These are phyloP conservation scores for Pascua guehoae DNA, from an alignment of 1,284 basidiomycete genomes.

Conservation along the genomic window DNA sequence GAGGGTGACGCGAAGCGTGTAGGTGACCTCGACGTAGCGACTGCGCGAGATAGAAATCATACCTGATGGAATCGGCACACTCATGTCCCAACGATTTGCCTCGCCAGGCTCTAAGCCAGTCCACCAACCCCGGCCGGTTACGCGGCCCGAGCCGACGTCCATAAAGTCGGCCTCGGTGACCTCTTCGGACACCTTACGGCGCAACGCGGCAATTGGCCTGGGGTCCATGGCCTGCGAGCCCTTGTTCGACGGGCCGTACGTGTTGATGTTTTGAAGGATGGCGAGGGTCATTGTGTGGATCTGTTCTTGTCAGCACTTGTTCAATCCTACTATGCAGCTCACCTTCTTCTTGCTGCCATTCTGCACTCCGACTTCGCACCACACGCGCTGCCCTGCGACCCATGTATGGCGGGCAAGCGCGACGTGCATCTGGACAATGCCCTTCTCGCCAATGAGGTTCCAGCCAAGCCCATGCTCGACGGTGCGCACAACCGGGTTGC, in stretches of 20 bases:
- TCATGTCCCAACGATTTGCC: constrained; percentile 57
- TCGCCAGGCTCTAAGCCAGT: constrained; percentile 67
- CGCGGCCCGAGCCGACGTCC: constrained; percentile 61
- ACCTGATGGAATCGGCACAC: constrained; percentile 65
- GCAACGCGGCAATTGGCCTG: constrained; percentile 49
- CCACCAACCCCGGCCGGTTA: constrained; percentile 85
- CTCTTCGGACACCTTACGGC: constrained; percentile 59
- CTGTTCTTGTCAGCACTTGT: constrained; percentile 18
- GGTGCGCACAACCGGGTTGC: constrained; percentile 61
- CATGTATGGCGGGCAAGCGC: constrained; percentile 71
- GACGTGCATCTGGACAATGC: constrained; percentile 69
- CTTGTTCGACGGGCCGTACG: constrained; percentile 58
- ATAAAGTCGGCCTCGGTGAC: constrained; percentile 58
- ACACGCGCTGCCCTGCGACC: constrained; percentile 81
- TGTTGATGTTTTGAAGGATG: constrained; percentile 67
- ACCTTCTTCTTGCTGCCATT: constrained; percentile 71
- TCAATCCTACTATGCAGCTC: constrained; percentile 8
- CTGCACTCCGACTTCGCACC: constrained; percentile 63
- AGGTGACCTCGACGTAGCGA: constrained; percentile 74
- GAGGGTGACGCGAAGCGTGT: constrained; percentile 68
- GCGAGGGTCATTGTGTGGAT: constrained; percentile 66
- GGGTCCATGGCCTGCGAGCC: constrained; percentile 49
- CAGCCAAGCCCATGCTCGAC: constrained; percentile 58
- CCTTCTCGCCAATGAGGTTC: constrained; percentile 61
- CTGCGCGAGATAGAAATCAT: constrained; percentile 70